Conservation (phyloP, 1,284 basidiomycete species). For the Ustilago tritici region DNA sequence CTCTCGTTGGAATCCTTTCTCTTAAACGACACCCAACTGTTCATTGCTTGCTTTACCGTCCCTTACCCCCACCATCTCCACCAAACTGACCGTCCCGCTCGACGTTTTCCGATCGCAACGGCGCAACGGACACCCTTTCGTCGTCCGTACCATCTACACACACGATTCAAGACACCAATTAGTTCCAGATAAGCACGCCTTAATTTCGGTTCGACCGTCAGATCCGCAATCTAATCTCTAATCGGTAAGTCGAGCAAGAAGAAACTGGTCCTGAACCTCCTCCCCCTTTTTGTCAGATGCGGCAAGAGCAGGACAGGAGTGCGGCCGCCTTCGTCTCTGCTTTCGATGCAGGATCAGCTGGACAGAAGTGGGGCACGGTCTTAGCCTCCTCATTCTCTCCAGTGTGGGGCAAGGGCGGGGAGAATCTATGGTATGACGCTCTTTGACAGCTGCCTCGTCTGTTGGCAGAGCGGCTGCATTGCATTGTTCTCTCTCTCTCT, state of each 20-base stretch:
- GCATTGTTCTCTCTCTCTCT: conserved; percentile 10
- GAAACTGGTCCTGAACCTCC: neutral
- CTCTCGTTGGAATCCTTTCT: neutral
- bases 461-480: neutral
- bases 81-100: neutral
- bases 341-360: conserved; percentile 12
- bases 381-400: neutral
- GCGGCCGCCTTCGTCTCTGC: neutral
- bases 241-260: conserved; percentile 12
- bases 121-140: neutral
- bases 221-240: conserved; percentile 13
- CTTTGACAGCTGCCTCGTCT: conserved; percentile 3
- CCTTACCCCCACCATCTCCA: conserved; percentile 6
- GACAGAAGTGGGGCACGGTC: conserved; percentile 7
- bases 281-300: neutral
- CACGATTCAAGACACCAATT: neutral
- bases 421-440: conserved; percentile 8
- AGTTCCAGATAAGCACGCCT: neutral
- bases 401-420: conserved; percentile 20
- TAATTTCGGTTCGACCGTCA: neutral
- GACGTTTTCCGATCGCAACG: conserved; percentile 4
- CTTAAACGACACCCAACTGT: neutral
- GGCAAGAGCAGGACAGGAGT: conserved; percentile 8
- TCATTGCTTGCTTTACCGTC: conserved; percentile 2
- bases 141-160: neutral